Evolutionary conservation across 495 filamentous ascomycete genomes (phyloP), one percentile per base, ranked within the genome.

Genomic region (Daldinia concentrica): DNA sequence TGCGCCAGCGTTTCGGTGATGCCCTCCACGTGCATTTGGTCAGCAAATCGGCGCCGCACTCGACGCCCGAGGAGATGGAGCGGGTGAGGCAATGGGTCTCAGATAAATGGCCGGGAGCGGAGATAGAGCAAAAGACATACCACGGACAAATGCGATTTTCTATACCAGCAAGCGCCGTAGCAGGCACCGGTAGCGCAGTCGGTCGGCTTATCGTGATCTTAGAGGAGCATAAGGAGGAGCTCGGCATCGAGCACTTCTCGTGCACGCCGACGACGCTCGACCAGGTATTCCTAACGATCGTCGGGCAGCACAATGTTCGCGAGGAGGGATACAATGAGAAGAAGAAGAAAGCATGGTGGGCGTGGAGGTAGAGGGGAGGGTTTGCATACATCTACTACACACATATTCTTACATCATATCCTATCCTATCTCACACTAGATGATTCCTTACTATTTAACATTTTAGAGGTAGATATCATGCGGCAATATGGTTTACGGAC

Each of bases 231-330:
- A 91, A 89, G 72, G 82, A 88, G 29, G 77, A 77, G 17, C 74
- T 95, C 50, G 90, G 91, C 0, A 82, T 95, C 29, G 90, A 91
- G 80, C 91, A 92, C 76, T 96, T 91, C 76, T 91, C 89, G 51
- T 91, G 94, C 69, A 90, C 86, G 52, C 91, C 91, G 67, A 93
- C 92, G 56, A 94, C 92, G 36, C 83, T 96, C 64, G 93, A 96
- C 79, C 91, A 95, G 81, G 92, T 96, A 0, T 97, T 97, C 79
- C 80, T 97, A 81, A 87, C 81, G 41, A 93, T 96, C 68, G 92
- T 95, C 0, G 87, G 88, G 17, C 85, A 86, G 77, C 90, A 95
- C 77, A 87, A 92, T 79, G 87, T 96, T 2, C 79, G 85, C 59
- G 93, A 96, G 79, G 93, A 95, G 81, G 90, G 91, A 62, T 90